Percentiles rank a stretch among this genome's conserved stretches.
phyloP scores from a whole-genome alignment of 2,329 filamentous ascomycete species.

The Metarhizium brunneum region DNA sequence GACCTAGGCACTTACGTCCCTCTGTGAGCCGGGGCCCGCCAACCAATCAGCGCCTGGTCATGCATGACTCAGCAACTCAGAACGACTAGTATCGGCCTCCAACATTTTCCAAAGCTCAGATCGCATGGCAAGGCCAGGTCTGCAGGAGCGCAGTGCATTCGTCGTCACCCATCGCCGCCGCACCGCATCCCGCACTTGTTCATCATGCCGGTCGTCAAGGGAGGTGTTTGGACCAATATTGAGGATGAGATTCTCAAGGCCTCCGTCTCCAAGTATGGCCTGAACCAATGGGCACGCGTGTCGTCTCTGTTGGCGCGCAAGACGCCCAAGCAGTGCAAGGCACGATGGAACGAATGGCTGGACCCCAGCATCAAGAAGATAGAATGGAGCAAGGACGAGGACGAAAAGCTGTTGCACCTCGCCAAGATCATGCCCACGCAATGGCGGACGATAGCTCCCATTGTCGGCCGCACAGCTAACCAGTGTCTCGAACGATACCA shows the following conservation, averaged over 20 bases:
- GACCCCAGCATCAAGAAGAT: conserved; percentile 97
- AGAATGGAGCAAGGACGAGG: conserved; percentile 97
- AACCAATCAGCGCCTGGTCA: not conserved
- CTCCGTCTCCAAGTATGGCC: conserved; percentile 85
- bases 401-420: conserved; percentile 92
- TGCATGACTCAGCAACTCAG: conserved; percentile 3
- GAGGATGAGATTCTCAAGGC: conserved; percentile 97
- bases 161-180: not conserved
- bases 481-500: conserved; percentile 97
- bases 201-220: conserved; percentile 63
- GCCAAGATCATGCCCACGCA: conserved; percentile 98
- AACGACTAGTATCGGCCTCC: not conserved
- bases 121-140: not conserved
- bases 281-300: conserved; percentile 97
- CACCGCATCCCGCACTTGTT: conserved; percentile 11
- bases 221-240: conserved; percentile 67
- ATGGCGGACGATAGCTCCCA: conserved; percentile 96
- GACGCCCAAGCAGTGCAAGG: conserved; percentile 98
- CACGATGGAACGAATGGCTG: conserved; percentile 96
- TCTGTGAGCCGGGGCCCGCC: not conserved
- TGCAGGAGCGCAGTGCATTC: not conserved
- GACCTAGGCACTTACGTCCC: not conserved
- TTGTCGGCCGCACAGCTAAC: conserved; percentile 91
- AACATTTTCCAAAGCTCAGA: conserved; percentile 1
- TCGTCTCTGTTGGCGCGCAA: conserved; percentile 95